Evolutionary conservation across 371 early-diverging fungal genomes (phyloP).

Genomic region (Capillidium rhysosporum): DNA sequence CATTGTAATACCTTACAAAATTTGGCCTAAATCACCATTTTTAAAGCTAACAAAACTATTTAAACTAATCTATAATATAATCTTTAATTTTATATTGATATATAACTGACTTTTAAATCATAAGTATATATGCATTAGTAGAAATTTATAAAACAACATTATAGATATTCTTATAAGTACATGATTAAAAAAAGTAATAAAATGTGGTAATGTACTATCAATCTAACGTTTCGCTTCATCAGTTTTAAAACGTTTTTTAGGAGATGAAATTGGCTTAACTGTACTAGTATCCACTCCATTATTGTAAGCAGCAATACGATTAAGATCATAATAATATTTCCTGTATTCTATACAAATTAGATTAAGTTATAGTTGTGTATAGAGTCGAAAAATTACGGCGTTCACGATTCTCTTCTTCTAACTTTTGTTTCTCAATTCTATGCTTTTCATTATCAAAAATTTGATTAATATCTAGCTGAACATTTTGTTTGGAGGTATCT

Average conservation of each 20-base stretch:
- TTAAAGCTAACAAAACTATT: no score
- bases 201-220: no score
- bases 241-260: background rate
- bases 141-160: no score
- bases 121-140: no score
- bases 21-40: no score
- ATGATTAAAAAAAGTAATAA: no score
- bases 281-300: conserved; percentile 8
- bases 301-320: background rate
- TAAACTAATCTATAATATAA: no score
- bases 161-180: no score
- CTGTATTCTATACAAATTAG: background rate
- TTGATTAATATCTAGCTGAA: background rate
- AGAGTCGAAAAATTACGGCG: background rate
- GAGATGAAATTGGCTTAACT: background rate
- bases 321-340: background rate
- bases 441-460: background rate
- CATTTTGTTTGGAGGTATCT: background rate
- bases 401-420: background rate
- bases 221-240: no score
- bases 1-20: no score
- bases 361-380: background rate
- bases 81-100: no score
- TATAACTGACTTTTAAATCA: no score
- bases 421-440: background rate